Evolutionary conservation across 306 rosid genomes (phyloP), one percentile per base, ranked within the genome.

Genomic region (Pyrus communis): DNA sequence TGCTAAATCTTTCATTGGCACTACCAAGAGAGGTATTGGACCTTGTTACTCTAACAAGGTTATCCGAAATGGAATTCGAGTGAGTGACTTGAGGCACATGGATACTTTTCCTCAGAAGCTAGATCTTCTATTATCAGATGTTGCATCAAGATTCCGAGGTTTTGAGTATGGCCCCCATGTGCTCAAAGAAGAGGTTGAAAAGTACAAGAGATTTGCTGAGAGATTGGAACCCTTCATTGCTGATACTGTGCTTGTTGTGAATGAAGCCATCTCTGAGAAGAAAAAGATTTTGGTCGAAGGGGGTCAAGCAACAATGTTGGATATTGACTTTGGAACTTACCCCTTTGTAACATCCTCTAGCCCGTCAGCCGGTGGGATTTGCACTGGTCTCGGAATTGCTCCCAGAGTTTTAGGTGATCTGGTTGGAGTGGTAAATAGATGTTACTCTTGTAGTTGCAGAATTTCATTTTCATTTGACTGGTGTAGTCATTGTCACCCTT

Each of bases 291-390:
- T 95, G 91, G 97, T 95, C 46, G 99, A 95, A 88, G 99, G 99
- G 61, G 97, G 99, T 71, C 99, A 95, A 78, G 97, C 99, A 69
- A 86, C 97, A 65, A 95, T 95, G 97, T 80, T 95, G 83, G 99
- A 95, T 79, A 79, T 95, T 76, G 99, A 95, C 86, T 95, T 95
- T 82, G 99, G 99, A 71, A 95, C 99, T 15, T 95, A 95, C 69
- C 99, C 97, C 14, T 95, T 91, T 84, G 98, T 95, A 59, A 95
- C 97, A 78, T 95, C 99, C 23, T 95, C 99, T n/a, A 92, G 91
- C 82, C 98, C 99, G 51, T 95, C 97, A 7, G 99, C 98, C 6
- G 97, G 99, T 57, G 99, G 99, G 70, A 95, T 95, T 77, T 95
- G 96, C 91, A 91, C 90, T 4, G 98, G 99, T 84, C 96, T 95